These are phyloP conservation scores for Aegilops sharonensis DNA, from an alignment of 176 grass and related monocot genomes.

Conservation along the genomic window DNA sequence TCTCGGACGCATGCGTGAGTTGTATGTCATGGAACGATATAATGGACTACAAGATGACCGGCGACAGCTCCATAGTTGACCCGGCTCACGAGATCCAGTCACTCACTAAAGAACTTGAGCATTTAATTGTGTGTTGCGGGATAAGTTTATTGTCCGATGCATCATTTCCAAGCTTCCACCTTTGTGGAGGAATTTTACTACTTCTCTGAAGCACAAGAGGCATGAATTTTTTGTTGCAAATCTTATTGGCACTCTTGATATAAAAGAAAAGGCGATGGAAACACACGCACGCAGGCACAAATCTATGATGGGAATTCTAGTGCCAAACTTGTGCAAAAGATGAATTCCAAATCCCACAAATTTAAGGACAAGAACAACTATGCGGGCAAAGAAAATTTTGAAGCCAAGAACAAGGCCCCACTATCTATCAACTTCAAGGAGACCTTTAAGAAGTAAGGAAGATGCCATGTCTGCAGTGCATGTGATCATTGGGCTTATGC, in stretches of 20 bases:
- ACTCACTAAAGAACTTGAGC: not conserved
- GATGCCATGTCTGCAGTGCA: not conserved
- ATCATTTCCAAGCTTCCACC: not conserved
- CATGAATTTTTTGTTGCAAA: not conserved
- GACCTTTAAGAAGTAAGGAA: not conserved
- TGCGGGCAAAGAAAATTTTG: too few species aligned
- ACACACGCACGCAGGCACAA: too few species aligned
- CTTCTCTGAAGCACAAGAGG: not conserved
- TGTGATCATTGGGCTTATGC: not conserved
- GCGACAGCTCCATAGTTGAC: not conserved
- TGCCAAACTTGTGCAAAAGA: not conserved
- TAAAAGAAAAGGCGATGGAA: not conserved
- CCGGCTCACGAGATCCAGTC: not conserved
- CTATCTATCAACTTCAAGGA: not conserved
- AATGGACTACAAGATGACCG: not conserved
- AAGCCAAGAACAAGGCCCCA: too few species aligned
- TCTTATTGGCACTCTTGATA: not conserved
- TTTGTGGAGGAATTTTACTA: not conserved
- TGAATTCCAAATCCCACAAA: too few species aligned
- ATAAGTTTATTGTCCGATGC: not conserved
- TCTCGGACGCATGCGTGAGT: not conserved
- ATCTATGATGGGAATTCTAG: not conserved
- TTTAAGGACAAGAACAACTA: too few species aligned
- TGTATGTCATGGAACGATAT: not conserved
- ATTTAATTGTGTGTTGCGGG: not conserved